Evolutionary conservation across 2,329 filamentous ascomycete genomes (phyloP), one percentile per base, ranked within the genome.

Genomic region (Cladosporium sp.): DNA sequence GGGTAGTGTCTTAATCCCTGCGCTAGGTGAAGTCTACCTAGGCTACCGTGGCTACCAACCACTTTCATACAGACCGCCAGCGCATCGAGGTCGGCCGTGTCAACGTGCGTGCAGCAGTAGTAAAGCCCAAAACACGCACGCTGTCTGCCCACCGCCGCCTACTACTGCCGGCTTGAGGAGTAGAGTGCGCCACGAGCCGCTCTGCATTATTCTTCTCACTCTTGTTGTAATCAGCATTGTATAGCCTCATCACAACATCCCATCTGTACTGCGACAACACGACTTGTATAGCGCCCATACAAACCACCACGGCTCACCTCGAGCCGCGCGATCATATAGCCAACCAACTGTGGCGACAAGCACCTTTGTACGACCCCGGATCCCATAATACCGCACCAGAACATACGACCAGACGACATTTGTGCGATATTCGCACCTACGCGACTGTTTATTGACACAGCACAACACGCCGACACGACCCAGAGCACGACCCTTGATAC

Each of bases 341-440:
- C 18, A 29, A 46, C 31, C 29, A 59, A 40, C 33, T 18, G 59
- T 37, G 44, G 59, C 40, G 59, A 52, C 44, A 52, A 31, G 46
- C 37, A 53, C 21, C 21, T 46, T 18, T 49, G 33, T 31, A 63
- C 61, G 50, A 56, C 61, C 18, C 28, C 50, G 31, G 50, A 49
- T 11, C 33, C 33, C 28, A 63, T 46, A 56, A 26, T 59, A 65
- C 33, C 33, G 55, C 31, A 58, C 35, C 52, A 29, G 50, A 59
- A 64, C 21, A 40, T 40, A 65, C 62, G 62, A 58, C 29, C 33
- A 56, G 35, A 65, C 62, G 55, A 60, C 33, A 65, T 31, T 37
- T 33, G 56, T 44, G 56, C 14, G 53, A 52, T 21, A 37, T 58
- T 59, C n/a, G 55, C 56, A 44, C 40, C n/a, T 26, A 53, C 44